Conservation (phyloP, 768 basidiomycete species). For the Tulasnella sp. region DNA sequence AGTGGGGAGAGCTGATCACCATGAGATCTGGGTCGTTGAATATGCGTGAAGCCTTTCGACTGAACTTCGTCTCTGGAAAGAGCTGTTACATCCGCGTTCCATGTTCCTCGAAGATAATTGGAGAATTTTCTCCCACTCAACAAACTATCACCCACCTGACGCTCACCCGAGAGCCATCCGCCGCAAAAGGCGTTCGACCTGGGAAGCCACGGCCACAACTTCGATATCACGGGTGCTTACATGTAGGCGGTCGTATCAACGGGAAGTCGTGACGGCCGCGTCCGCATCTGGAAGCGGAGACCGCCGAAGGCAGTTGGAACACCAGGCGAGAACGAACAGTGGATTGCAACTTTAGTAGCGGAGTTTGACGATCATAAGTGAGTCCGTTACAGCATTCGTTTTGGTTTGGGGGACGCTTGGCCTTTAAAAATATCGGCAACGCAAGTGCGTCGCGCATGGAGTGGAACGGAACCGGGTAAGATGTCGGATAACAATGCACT, state of each 20-base stretch:
- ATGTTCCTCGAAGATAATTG: constrained; percentile 58
- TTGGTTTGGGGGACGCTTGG: not conserved
- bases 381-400: constrained; percentile 38
- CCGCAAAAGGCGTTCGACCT: constrained; percentile 39
- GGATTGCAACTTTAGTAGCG: constrained; percentile 76
- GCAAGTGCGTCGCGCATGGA: constrained; percentile 83
- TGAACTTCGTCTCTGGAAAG: not conserved
- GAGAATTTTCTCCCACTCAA: constrained; percentile 71
- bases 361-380: constrained; percentile 89
- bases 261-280: constrained; percentile 82
- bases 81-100: not conserved
- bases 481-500: constrained; percentile 4
- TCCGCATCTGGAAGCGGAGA: constrained; percentile 85
- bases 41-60: too few relatives aligned
- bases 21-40: constrained; percentile 60
- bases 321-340: constrained; percentile 51
- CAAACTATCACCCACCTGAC: constrained; percentile 66
- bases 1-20: constrained; percentile 90
- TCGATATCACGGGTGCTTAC: constrained; percentile 93
- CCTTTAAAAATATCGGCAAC: constrained; percentile 44
- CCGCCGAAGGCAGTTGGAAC: constrained; percentile 55
- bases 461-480: constrained; percentile 89
- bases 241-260: constrained; percentile 91
- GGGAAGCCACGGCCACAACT: constrained; percentile 65
- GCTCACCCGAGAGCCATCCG: constrained; percentile 54